These are phyloP conservation scores for Saccharomycopsis hybrid DNA, from an alignment of 1,139 yeast species.

Conservation along the genomic window DNA sequence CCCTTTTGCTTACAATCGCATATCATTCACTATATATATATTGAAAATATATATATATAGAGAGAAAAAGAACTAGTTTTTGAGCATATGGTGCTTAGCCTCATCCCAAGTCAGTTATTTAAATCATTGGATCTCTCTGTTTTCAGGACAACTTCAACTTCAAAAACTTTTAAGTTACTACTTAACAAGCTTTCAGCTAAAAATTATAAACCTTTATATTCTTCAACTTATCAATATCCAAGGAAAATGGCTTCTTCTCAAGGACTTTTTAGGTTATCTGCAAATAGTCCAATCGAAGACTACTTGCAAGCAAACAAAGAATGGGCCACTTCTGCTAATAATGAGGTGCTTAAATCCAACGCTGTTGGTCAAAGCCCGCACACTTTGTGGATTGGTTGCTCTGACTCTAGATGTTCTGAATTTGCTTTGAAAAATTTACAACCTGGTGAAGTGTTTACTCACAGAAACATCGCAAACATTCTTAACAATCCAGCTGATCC, in stretches of 20 bases:
- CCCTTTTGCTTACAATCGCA: too few species aligned
- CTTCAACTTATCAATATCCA: neutral
- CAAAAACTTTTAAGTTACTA: neutral
- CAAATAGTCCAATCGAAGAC: conserved; percentile 38
- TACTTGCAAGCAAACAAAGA: conserved; percentile 60
- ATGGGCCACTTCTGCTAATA: conserved; percentile 55
- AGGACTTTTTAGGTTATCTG: neutral
- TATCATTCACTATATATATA: too few species aligned
- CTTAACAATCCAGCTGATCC: conserved; percentile 63
- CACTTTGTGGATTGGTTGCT: conserved; percentile 93
- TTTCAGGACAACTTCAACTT: neutral
- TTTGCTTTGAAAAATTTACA: conserved; percentile 61
- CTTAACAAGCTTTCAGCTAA: neutral
- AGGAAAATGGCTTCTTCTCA: neutral
- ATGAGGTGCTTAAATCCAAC: conserved; percentile 56
- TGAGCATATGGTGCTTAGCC: neutral
- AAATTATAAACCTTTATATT: too few species aligned
- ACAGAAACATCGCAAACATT: conserved; percentile 86
- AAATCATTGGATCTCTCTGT: neutral
- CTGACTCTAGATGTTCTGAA: conserved; percentile 90
- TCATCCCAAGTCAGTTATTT: neutral
- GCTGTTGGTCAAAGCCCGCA: conserved; percentile 89
- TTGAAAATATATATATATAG: too few species aligned
- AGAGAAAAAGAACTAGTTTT: too few species aligned
- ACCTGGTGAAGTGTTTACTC: conserved; percentile 95